Base-by-base conservation (phyloP, 2,329 filamentous ascomycete species). In the Sclerotinia glacialis region DNA sequence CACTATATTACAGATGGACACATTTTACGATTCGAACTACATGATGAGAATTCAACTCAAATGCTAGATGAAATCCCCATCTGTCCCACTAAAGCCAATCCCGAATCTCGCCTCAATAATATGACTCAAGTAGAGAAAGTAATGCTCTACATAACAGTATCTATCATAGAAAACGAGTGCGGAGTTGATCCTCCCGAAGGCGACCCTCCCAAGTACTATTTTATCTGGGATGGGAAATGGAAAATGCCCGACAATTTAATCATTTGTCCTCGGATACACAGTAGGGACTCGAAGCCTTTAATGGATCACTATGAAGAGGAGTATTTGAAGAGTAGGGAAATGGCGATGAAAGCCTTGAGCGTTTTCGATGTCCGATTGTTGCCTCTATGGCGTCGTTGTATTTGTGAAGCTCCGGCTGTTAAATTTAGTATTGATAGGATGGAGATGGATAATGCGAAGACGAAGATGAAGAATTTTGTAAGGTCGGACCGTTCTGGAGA, bases 1-100 rank as follows among this genome's bases (percentile, higher is more conserved):
- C 12, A 37, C 40, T 64, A 58, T n/a, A 31, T 64, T 18, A 46
- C 62, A 14, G 62, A 64, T 34, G 62, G 62, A 47, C 40, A 34
- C 11, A 46, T 64, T 12, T 18, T 37, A 9, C 52, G 42, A 12
- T 64, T 64, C 42, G 62, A 64, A 58, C 4, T 18, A 3, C 62
- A 64, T 26, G 52, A 58, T 28, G 6, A 34, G 9, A 21, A 64
- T 2, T 9, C 26, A 54, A 44, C 9, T 42, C 2, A 6, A 8
- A 9, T 42, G 12, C 5, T 9, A 26, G 12, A 6, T 7, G 1
- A 11, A 44, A 5, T 12, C 14, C 9, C 4, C 6, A 9, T 7
- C 0, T 8, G 5, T 28, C 1, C 16, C 18, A 64, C 21, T 2
- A 42, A 31, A 18, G 9, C 9, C 12, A 14, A 28, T 37, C 14